These are phyloP conservation scores for Blumeriella jaapii DNA, from an alignment of 2,329 filamentous ascomycete genomes.

Conservation along the genomic window DNA sequence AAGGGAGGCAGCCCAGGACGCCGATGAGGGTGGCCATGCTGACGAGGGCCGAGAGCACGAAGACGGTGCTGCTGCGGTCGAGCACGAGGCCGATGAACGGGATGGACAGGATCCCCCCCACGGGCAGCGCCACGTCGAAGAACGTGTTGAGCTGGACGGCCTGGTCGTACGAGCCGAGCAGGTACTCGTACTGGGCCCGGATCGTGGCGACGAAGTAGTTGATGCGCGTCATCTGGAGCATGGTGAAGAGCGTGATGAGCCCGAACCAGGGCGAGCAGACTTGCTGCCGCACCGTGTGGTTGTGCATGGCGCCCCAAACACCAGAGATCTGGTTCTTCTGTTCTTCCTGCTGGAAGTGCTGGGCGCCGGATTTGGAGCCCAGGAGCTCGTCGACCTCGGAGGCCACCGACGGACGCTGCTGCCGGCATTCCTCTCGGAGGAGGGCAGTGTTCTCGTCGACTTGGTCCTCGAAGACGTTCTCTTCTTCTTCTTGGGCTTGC, in stretches of 20 bases:
- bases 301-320: constrained; percentile 81
- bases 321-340: constrained; percentile 54
- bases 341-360: constrained; percentile 56
- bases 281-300: constrained; percentile 57
- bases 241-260: constrained; percentile 67
- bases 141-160: constrained; percentile 67
- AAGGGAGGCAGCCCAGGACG: constrained; percentile 60
- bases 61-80: constrained; percentile 62
- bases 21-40: constrained; percentile 63
- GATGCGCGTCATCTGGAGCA: constrained; percentile 68
- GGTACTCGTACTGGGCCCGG: constrained; percentile 65
- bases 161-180: constrained; percentile 49
- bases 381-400: constrained; percentile 65
- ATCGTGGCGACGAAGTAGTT: constrained; percentile 91
- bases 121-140: constrained; percentile 75
- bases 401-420: constrained; percentile 29
- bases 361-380: constrained; percentile 49
- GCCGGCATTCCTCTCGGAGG: constrained; percentile 36
- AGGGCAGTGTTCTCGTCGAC: constrained; percentile 36
- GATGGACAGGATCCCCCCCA: constrained; percentile 74
- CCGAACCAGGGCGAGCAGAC: constrained; percentile 75
- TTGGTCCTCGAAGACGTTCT: constrained; percentile 39
- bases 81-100: constrained; percentile 77
- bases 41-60: constrained; percentile 61
- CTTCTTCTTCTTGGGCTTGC: constrained; percentile 47